Percentiles rank a stretch among this genome's conserved stretches.
phyloP scores from a whole-genome alignment of 352 stramenopile genomes.

The Paralagenidium karlingii region DNA sequence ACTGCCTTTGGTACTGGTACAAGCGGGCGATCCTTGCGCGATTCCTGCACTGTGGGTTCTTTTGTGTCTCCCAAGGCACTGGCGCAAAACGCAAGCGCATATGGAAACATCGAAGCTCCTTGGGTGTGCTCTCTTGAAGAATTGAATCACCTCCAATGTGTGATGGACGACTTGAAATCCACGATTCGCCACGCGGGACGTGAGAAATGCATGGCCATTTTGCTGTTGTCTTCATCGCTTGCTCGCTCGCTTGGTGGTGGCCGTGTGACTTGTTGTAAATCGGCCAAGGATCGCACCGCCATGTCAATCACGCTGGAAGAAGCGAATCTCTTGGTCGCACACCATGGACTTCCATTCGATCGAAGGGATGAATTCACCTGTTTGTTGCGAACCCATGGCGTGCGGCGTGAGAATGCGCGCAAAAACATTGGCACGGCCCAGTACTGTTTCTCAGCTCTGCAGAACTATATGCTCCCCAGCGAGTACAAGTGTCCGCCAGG shows the following conservation, averaged over 20 bases:
- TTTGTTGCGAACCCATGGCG: conserved; percentile 56
- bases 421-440: conserved; percentile 81
- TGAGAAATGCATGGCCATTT: conserved; percentile 54
- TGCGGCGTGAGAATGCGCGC: conserved; percentile 71
- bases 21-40: conserved; percentile 3
- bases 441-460: conserved; percentile 71
- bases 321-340: conserved; percentile 44
- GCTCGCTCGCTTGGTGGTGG: conserved; percentile 76
- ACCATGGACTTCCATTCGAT: conserved; percentile 32
- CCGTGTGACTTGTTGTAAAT: conserved; percentile 94
- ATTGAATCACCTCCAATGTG: conserved; percentile 15
- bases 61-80: background rate
- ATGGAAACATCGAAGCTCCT: too few relatives aligned
- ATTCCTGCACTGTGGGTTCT: conserved; percentile 3
- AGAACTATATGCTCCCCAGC: conserved; percentile 71
- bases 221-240: conserved; percentile 62
- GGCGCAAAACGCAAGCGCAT: too few relatives aligned
- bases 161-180: conserved; percentile 20
- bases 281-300: conserved; percentile 93
- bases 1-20: too few relatives aligned
- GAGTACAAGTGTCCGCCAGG: conserved; percentile 56
- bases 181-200: conserved; percentile 32
- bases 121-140: too few relatives aligned
- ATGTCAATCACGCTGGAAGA: conserved; percentile 96
- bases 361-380: conserved; percentile 46